phyloP scores from a whole-genome alignment of 164 flowering plant species.

The Vitis rotundifolia region DNA sequence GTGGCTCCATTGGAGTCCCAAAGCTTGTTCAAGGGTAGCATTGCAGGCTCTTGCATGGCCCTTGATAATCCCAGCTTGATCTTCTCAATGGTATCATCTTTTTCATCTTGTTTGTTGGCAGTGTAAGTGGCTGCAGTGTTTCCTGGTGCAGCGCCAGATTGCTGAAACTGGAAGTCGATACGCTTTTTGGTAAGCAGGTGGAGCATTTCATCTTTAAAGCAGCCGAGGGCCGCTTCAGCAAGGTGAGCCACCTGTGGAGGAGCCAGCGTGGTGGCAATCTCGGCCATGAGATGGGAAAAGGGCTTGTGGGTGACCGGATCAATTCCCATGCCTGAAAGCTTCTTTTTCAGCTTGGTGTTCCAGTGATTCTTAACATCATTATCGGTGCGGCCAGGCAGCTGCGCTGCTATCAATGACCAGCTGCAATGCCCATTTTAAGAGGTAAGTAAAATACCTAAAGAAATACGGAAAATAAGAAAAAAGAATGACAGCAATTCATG shows the following conservation, averaged over 20 bases:
- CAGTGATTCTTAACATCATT: slow-evolving; percentile 97
- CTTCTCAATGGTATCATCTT: slow-evolving; percentile 64
- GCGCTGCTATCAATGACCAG: slow-evolving; percentile 92
- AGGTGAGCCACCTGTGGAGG: slow-evolving; percentile 95
- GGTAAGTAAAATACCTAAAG: background rate
- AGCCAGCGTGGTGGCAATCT: slow-evolving; percentile 91
- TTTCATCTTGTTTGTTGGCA: slow-evolving; percentile 37
- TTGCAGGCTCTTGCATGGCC: slow-evolving; percentile 66
- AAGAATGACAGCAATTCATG: background rate
- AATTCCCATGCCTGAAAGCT: slow-evolving; percentile 96
- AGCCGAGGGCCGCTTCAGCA: slow-evolving; percentile 95
- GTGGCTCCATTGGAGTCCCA: slow-evolving; percentile 49
- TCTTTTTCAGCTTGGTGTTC: slow-evolving; percentile 97
- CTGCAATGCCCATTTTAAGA: slow-evolving; percentile 29
- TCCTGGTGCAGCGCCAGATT: slow-evolving; percentile 26
- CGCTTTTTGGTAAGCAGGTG: slow-evolving; percentile 89
- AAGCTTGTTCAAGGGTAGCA: slow-evolving; percentile 37
- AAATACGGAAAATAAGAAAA: background rate
- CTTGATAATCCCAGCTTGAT: slow-evolving; percentile 71
- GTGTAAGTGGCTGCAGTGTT: slow-evolving; percentile 22
- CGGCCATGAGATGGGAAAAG: slow-evolving; percentile 95
- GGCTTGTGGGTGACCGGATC: slow-evolving; percentile 99
- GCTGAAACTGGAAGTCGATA: slow-evolving; percentile 68
- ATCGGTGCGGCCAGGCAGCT: slow-evolving; percentile 91
- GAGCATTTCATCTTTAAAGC: slow-evolving; percentile 98